Evolutionary conservation across 768 basidiomycete species (phyloP), one percentile per base, ranked within the genome.

Genomic region (Naganishia kalamii): DNA sequence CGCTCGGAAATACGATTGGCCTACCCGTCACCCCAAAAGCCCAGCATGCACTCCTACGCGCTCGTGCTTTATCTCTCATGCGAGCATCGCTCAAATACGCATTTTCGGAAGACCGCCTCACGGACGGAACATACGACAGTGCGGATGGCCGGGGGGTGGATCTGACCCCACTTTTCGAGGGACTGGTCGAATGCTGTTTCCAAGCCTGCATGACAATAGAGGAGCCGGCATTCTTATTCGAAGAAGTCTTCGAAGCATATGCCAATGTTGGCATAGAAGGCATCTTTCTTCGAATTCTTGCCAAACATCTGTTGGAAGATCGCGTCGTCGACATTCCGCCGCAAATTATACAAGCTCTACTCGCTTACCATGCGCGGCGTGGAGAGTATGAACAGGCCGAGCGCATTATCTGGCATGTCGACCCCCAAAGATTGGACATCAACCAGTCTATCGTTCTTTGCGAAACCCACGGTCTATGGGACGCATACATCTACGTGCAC

Each of bases 41-140:
- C 2, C 83, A 88, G 25, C 83, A 83, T 69, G 77, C 78, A 29
- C 80, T 90, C 33, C 85, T 96, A 43, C 88, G 88, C 1, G 82
- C 84, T 60, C 88, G 88, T 72, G 82, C 97, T 65, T 83, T 82
- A 37, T 89, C 88, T 65, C 82, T 99, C 32, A 88, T 99, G 87
- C 79, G 81, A 12, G 92, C 96, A 2, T 96, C 96, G 1, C 82
- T 88, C 44, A 85, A 82, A 21, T 98, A 93, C 77, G 86, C 88
- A 0, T 99, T 99, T 77, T 93, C 94, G 1, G 90, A 96, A 72
- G 92, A 98, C 15, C 87, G 96, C 27, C 87, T 98, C 85, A 86
- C 83, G 25, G 96, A 98, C 75, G 84, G 83, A 43, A 94, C 92
- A 1, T 92, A 97, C 78, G 75, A 80, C 59, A 88, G 85, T 15